Evolutionary conservation across 2,329 filamentous ascomycete species (phyloP).

Genomic region (Phyllosticta citrichinensis): DNA sequence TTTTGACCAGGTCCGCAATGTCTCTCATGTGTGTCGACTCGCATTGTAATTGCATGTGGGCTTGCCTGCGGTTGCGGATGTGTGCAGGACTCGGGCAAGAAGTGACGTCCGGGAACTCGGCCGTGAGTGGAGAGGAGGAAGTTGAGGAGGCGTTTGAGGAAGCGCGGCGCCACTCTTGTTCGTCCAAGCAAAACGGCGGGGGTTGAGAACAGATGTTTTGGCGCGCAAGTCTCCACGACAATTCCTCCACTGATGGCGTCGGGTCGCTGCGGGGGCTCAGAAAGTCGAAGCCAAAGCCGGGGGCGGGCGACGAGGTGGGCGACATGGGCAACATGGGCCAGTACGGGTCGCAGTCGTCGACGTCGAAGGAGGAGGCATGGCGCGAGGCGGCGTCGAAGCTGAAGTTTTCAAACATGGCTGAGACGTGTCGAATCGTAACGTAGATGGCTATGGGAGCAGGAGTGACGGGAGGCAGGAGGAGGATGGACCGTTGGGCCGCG

Average conservation of each 20-base stretch:
- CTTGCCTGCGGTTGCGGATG: slow-evolving; percentile 31
- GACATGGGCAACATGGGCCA: slow-evolving; percentile 8
- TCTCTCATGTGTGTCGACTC: slow-evolving; percentile 29
- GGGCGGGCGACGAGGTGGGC: slow-evolving; percentile 8
- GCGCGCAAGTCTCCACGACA: slow-evolving; percentile 8
- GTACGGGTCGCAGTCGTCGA: slow-evolving; percentile 4
- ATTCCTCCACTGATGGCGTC: slow-evolving; percentile 6
- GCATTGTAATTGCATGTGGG: slow-evolving; percentile 32
- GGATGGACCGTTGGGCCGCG: neutral
- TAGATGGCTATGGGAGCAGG: too few relatives aligned
- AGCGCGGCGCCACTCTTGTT: slow-evolving; percentile 2
- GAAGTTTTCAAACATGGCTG: slow-evolving; percentile 28
- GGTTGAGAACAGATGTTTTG: slow-evolving; percentile 4
- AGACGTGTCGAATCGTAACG: neutral
- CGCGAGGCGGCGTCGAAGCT: slow-evolving; percentile 28
- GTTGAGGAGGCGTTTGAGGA: neutral
- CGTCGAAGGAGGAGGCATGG: slow-evolving; percentile 7
- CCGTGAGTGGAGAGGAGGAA: slow-evolving; percentile 2
- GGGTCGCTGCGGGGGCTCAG: neutral
- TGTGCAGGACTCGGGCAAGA: slow-evolving; percentile 15
- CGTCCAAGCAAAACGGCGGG: slow-evolving; percentile 1
- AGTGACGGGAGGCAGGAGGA: slow-evolving; percentile 1
- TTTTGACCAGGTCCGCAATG: slow-evolving; percentile 32
- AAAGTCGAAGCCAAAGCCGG: neutral
- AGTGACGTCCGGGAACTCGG: slow-evolving; percentile 3